Evolutionary conservation across 148 eudicot species (phyloP).

Genomic region (Cornus controversa): DNA sequence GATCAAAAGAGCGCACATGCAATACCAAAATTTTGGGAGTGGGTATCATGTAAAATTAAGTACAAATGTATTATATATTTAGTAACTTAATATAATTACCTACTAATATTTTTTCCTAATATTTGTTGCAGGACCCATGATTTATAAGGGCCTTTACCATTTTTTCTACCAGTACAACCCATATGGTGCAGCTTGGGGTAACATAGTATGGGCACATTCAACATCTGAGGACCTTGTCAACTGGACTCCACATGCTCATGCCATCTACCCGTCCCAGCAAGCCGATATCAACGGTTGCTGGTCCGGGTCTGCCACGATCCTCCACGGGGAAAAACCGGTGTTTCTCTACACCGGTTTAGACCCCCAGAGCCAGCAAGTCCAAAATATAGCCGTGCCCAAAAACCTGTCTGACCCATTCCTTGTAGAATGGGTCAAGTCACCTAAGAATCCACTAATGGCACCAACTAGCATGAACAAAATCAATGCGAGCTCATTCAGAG

Average conservation of each 20-base stretch:
- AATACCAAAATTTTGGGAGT: no score
- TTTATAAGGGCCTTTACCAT: slow-evolving; percentile 70
- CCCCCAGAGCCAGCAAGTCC: slow-evolving; percentile 45
- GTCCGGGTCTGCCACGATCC: slow-evolving; percentile 71
- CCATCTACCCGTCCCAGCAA: slow-evolving; percentile 39
- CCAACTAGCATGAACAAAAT: slow-evolving; percentile 37
- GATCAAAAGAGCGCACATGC: no score
- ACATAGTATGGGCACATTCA: slow-evolving; percentile 75
- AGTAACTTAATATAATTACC: no score
- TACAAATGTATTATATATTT: no score
- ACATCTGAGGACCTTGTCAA: slow-evolving; percentile 61
- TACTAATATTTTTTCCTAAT: background rate
- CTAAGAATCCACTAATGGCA: slow-evolving; percentile 47
- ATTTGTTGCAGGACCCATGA: slow-evolving; percentile 55
- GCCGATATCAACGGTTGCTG: slow-evolving; percentile 61
- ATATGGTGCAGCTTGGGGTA: slow-evolving; percentile 44
- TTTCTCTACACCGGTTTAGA: slow-evolving; percentile 64
- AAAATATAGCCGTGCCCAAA: slow-evolving; percentile 60
- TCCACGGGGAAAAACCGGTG: slow-evolving; percentile 43
- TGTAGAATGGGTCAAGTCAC: slow-evolving; percentile 47
- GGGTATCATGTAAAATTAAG: no score
- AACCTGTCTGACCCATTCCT: slow-evolving; percentile 59
- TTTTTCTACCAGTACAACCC: slow-evolving; percentile 83
- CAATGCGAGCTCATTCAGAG: slow-evolving; percentile 43
- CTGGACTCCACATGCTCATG: slow-evolving; percentile 55